Evolutionary conservation across 768 basidiomycete genomes (phyloP).

Genomic region (Phylloporus sp.): DNA sequence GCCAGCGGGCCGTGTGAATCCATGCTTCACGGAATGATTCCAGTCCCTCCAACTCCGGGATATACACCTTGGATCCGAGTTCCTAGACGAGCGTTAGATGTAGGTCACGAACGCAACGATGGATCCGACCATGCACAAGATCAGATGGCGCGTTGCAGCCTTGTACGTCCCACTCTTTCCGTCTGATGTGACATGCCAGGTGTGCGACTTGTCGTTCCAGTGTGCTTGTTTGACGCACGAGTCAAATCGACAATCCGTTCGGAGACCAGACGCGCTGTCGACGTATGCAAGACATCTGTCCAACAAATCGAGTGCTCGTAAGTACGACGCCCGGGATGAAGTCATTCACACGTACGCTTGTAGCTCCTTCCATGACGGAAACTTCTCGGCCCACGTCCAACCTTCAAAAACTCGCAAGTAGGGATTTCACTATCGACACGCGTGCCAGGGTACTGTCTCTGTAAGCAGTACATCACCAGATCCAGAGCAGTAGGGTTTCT

Average conservation of each 20-base stretch:
- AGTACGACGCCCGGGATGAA: too few relatives aligned
- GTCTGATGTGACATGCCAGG: constrained; percentile 10
- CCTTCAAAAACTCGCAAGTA: constrained; percentile 6
- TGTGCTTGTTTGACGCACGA: constrained; percentile 8
- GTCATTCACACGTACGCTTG: constrained; percentile 13
- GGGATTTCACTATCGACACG: constrained; percentile 10
- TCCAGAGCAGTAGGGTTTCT: too few relatives aligned
- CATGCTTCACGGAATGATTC: constrained; percentile 6
- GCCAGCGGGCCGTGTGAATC: constrained; percentile 11
- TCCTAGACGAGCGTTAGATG: too few relatives aligned
- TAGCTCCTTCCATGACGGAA: constrained; percentile 3
- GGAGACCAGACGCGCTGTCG: constrained; percentile 7
- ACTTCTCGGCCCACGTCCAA: constrained; percentile 15
- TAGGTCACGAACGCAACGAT: too few relatives aligned
- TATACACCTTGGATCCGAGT: constrained; percentile 3
- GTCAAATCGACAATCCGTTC: constrained; percentile 11
- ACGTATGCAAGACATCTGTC: constrained; percentile 6
- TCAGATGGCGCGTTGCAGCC: constrained; percentile 4
- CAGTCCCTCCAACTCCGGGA: constrained; percentile 10
- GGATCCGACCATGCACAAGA: constrained; percentile 11
- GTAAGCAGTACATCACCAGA: too few relatives aligned
- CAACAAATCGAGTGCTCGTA: not conserved
- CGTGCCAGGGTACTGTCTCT: constrained; percentile 14
- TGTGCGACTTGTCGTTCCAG: constrained; percentile 12
- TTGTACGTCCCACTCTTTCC: constrained; percentile 1